Base-by-base conservation (phyloP, 2,329 filamentous ascomycete genomes). In the Trichophyton simii region DNA sequence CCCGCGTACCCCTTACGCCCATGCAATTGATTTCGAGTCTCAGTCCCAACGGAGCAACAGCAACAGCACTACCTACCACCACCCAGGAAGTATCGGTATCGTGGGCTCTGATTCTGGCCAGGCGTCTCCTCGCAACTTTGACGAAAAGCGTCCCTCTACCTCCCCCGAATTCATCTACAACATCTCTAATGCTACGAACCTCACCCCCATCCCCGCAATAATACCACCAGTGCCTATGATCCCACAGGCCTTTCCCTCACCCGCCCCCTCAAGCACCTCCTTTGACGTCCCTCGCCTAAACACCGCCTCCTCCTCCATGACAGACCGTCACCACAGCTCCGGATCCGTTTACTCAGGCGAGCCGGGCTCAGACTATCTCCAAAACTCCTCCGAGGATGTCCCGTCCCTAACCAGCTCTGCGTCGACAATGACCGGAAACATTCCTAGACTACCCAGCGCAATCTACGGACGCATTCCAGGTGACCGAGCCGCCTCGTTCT, bases 341-440 rank as follows among this genome's bases (percentile, higher is more conserved):
- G 58, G 63, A 44, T 69, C 67, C n/a, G 62, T 64, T 15, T 67
- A 67, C 15, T 65, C 68, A 5, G 65, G 71, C 50, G 72, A 77
- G 48, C 70, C 71, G 22, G 68, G 69, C 50, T 68, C 72, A 58
- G 74, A 77, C 15, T 70, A 71, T 62, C 70, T 72, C 38, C 75
- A 76, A 46, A 71, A 70, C 41, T 80, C 78, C 1, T 70, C 74
- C 48, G 78, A 80, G 50, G 78, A 80, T 71, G 76, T 79, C 3
- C 78, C 78, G 15, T 80, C 78, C 28, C 68, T 80, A 36, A 79
- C 75, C 28, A 79, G 78, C 66, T 79, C 77, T 65, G 73, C 76
- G 46, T 80, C 78, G 0, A 79, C 76, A 8, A 75, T 72, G 68
- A 76, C 76, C 28, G 77, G 75, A 58, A 73, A 72, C 25, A 60